Percentiles rank a stretch among this genome's conserved stretches.
These are phyloP conservation scores for Thermoascus crustaceus DNA, from an alignment of 2,329 filamentous ascomycete species.

Conservation along the genomic window DNA sequence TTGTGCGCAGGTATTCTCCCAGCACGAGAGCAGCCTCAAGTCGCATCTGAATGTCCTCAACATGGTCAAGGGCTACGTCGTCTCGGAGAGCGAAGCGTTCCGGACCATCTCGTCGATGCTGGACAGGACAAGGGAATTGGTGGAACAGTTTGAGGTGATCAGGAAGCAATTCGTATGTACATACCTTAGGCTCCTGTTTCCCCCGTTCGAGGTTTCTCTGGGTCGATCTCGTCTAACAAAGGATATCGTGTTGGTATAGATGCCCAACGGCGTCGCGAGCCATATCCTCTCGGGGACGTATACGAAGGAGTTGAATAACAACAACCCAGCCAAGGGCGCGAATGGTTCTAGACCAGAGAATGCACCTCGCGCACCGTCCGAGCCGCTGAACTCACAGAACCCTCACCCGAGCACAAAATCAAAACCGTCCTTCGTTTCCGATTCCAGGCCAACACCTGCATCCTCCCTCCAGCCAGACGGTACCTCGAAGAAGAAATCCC, in stretches of 20 bases:
- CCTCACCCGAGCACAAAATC: constrained; percentile 5
- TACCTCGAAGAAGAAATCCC: constrained; percentile 8
- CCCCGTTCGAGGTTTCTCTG: too few relatives aligned
- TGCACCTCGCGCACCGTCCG: not conserved
- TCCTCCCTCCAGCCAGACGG: constrained; percentile 8
- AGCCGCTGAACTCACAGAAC: not conserved
- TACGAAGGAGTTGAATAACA: constrained; percentile 3
- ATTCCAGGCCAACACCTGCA: constrained; percentile 11
- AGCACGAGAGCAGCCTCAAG: constrained; percentile 32
- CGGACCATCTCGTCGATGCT: constrained; percentile 29
- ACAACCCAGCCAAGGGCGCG: constrained; percentile 7
- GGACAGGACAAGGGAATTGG: constrained; percentile 30
- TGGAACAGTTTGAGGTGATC: constrained; percentile 28
- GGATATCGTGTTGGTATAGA: too few relatives aligned
- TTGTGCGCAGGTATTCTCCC: constrained; percentile 27
- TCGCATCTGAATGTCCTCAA: constrained; percentile 33
- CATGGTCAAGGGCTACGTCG: constrained; percentile 24
- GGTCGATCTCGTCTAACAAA: too few relatives aligned
- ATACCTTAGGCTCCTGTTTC: too few relatives aligned
- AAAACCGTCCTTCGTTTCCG: constrained; percentile 11
- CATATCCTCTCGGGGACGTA: constrained; percentile 7
- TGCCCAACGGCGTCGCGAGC: constrained; percentile 10
- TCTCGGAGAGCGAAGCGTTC: constrained; percentile 19
- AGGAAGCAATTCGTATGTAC: constrained; percentile 28
- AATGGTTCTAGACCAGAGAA: constrained; percentile 8